A percentile compares a stretch with the other conserved stretches of the same genome.
Conservation (phyloP, 2,329 filamentous ascomycete genomes). For the Penicillium rolfsii region DNA sequence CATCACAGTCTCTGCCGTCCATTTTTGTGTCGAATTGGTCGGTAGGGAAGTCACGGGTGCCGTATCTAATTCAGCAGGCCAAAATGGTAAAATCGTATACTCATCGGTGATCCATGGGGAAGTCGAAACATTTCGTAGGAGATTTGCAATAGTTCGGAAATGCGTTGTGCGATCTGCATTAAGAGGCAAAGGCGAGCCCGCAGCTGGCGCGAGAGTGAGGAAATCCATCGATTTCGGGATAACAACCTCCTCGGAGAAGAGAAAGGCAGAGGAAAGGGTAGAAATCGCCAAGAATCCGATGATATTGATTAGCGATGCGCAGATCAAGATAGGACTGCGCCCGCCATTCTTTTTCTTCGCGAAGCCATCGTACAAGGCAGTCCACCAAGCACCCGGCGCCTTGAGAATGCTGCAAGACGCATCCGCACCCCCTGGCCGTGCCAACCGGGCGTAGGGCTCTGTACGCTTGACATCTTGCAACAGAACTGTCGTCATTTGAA, state of each 20-base stretch:
- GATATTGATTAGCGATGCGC: conserved; percentile 16
- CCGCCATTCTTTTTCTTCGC: conserved; percentile 19
- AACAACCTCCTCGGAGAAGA: conserved; percentile 15
- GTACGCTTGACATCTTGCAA: conserved; percentile 33
- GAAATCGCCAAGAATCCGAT: conserved; percentile 24
- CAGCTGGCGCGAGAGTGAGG: neutral
- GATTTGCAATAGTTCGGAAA: conserved; percentile 30
- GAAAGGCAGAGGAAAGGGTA: conserved; percentile 18
- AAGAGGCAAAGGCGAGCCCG: conserved; percentile 18
- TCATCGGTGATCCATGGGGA: conserved; percentile 34
- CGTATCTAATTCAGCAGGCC: conserved; percentile 19
- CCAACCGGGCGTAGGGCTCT: conserved; percentile 31
- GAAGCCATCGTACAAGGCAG: conserved; percentile 19
- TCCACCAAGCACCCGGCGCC: conserved; percentile 31
- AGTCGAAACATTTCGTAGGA: conserved; percentile 33
- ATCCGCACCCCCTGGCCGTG: conserved; percentile 19
- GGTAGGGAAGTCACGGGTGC: conserved; percentile 9
- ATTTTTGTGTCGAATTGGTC: conserved; percentile 10
- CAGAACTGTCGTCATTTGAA: conserved; percentile 27
- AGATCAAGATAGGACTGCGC: conserved; percentile 16
- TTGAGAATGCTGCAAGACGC: conserved; percentile 25
- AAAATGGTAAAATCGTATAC: conserved; percentile 31
- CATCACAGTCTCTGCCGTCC: conserved; percentile 24
- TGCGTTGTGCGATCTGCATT: conserved; percentile 25
- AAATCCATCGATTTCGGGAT: conserved; percentile 14